Percentiles rank a stretch among this genome's conserved stretches.
phyloP scores from a whole-genome alignment of 495 filamentous ascomycete genomes.

The Amniculicola lignicola region DNA sequence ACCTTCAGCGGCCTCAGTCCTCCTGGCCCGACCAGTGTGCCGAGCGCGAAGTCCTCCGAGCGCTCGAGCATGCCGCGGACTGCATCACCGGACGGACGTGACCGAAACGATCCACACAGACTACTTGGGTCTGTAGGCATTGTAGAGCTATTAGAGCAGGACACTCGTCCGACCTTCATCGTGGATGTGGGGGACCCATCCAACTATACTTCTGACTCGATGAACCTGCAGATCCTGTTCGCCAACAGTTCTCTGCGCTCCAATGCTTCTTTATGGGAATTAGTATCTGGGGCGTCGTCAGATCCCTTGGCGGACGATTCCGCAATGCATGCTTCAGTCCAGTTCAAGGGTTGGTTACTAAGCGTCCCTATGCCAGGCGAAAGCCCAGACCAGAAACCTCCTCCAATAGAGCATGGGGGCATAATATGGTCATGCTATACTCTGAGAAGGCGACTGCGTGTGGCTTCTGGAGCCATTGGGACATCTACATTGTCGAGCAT shows the following conservation, averaged over 20 bases:
- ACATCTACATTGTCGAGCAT: constrained; percentile 11
- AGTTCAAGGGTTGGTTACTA: constrained; percentile 63
- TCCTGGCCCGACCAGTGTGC: constrained; percentile 49
- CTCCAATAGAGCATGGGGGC: constrained; percentile 46
- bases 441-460: constrained; percentile 58
- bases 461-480: constrained; percentile 51
- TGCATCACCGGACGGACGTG: constrained; percentile 43
- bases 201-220: constrained; percentile 50
- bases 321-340: constrained; percentile 39
- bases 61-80: constrained; percentile 27
- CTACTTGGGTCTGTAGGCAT: constrained; percentile 57
- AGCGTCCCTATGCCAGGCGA: constrained; percentile 49
- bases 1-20: constrained; percentile 52
- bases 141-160: constrained; percentile 63
- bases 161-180: constrained; percentile 65
- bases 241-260: constrained; percentile 58
- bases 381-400: constrained; percentile 45
- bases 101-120: constrained; percentile 44
- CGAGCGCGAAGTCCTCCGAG: constrained; percentile 41
- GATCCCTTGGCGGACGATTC: constrained; percentile 39
- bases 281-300: constrained; percentile 47
- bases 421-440: constrained; percentile 63
- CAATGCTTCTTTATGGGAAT: constrained; percentile 47
- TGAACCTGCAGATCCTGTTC: constrained; percentile 52
- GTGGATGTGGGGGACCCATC: constrained; percentile 56